These are phyloP conservation scores for Plasmopara viticola DNA, from an alignment of 352 stramenopile species.

Conservation along the genomic window DNA sequence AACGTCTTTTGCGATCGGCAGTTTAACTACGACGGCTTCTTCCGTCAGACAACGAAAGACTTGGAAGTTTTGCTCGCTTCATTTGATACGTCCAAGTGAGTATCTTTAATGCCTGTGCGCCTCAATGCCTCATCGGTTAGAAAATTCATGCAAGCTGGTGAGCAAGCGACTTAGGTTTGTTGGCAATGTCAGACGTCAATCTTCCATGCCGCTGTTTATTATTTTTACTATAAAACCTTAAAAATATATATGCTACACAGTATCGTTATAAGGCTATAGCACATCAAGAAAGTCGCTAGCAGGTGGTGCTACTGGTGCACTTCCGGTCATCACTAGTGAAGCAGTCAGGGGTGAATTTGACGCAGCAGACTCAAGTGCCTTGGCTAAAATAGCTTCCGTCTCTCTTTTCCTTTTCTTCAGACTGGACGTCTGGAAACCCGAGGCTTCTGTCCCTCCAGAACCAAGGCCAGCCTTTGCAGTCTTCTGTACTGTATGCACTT, in stretches of 20 bases:
- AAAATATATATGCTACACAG: not conserved
- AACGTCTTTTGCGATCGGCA: constrained; percentile 19
- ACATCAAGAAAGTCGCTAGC: constrained; percentile 56
- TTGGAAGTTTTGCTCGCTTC: constrained; percentile 56
- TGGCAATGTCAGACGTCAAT: constrained; percentile 16
- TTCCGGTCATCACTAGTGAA: constrained; percentile 1
- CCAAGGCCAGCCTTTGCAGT: constrained; percentile 13
- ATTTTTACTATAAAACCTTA: constrained; percentile 15
- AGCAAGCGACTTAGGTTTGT: not conserved
- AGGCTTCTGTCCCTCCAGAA: constrained; percentile 1
- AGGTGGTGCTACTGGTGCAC: constrained; percentile 4
- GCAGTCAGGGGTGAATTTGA: constrained; percentile 10
- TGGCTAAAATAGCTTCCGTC: constrained; percentile 5
- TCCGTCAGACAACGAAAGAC: constrained; percentile 71
- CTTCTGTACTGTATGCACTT: constrained; percentile 20
- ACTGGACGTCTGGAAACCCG: constrained; percentile 31
- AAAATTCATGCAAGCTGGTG: not conserved
- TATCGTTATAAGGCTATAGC: constrained; percentile 27
- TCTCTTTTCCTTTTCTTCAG: constrained; percentile 56
- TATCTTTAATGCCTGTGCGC: not conserved
- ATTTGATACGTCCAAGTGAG: constrained; percentile 28
- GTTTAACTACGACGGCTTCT: constrained; percentile 85
- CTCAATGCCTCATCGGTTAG: not conserved
- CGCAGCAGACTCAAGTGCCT: constrained; percentile 11
- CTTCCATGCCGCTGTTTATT: constrained; percentile 29